A percentile compares a stretch with the other conserved stretches of the same genome.
Evolutionary conservation across 2,329 filamentous ascomycete species (phyloP).

Genomic region (Hymenoscyphus occultus): DNA sequence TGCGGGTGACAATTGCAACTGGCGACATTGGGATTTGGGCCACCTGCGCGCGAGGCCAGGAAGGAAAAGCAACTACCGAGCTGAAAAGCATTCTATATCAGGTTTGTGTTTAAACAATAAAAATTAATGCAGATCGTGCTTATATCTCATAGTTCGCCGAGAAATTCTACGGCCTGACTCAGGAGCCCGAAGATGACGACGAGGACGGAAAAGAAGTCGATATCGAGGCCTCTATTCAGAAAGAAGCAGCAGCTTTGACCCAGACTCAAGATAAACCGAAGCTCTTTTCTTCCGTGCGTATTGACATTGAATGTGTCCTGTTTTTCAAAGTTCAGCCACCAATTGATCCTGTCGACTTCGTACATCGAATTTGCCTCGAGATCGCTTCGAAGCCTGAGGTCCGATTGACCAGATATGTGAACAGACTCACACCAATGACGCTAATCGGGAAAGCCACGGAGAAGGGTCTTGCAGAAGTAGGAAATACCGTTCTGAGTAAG

Average conservation of each 20-base stretch:
- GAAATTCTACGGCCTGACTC: slow-evolving; percentile 50
- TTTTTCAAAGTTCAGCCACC: slow-evolving; percentile 57
- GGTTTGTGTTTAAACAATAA: slow-evolving; percentile 43
- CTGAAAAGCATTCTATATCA: slow-evolving; percentile 64
- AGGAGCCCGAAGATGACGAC: slow-evolving; percentile 37
- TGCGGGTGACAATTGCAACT: slow-evolving; percentile 53
- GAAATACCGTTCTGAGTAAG: slow-evolving; percentile 57
- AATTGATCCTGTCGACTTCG: slow-evolving; percentile 54
- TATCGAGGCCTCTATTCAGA: slow-evolving; percentile 70
- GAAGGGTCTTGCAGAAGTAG: slow-evolving; percentile 64
- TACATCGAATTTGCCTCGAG: slow-evolving; percentile 54
- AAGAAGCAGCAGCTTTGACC: slow-evolving; percentile 66
- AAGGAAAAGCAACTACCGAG: slow-evolving; percentile 66
- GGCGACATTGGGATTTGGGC: slow-evolving; percentile 76
- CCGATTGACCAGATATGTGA: slow-evolving; percentile 55
- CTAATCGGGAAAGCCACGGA: slow-evolving; percentile 63
- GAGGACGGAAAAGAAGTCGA: slow-evolving; percentile 47
- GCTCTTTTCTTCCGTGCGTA: slow-evolving; percentile 51
- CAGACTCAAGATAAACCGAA: slow-evolving; percentile 40
- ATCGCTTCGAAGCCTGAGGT: slow-evolving; percentile 43
- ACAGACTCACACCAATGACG: slow-evolving; percentile 55
- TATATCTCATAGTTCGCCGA: slow-evolving; percentile 57
- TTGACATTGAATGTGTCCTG: slow-evolving; percentile 60
- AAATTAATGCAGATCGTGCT: neutral
- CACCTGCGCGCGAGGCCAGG: slow-evolving; percentile 70